phyloP scores from a whole-genome alignment of 129 eudicot genomes.

The Arctium minus region DNA sequence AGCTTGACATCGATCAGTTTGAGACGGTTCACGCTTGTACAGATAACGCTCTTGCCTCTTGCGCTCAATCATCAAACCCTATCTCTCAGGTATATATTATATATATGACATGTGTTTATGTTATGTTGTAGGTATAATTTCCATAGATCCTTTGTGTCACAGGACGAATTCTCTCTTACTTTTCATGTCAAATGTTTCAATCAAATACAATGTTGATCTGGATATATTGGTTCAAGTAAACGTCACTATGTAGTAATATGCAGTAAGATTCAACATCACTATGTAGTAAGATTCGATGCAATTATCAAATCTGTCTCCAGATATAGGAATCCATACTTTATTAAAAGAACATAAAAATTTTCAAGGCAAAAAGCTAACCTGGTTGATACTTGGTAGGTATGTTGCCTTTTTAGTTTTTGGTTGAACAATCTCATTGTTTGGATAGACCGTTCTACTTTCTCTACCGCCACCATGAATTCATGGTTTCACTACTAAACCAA shows the following conservation, averaged over 20 bases:
- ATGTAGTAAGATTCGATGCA: neutral
- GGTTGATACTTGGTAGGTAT: neutral
- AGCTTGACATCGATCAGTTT: slow-evolving; percentile 81
- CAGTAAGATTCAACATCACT: neutral
- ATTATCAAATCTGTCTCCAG: neutral
- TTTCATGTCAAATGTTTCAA: neutral
- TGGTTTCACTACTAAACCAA: too few species aligned
- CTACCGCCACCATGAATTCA: too few species aligned
- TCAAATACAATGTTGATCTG: neutral
- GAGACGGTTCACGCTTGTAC: slow-evolving; percentile 61
- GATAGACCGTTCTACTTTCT: too few species aligned
- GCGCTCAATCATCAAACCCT: slow-evolving; percentile 24
- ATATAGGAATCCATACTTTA: neutral
- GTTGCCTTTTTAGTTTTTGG: neutral
- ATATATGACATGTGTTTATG: neutral
- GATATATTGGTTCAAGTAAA: neutral
- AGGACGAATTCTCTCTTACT: neutral
- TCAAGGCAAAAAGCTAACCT: too few species aligned
- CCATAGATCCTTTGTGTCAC: neutral
- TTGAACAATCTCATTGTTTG: neutral
- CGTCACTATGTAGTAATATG: neutral
- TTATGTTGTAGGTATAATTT: neutral
- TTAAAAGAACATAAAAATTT: neutral
- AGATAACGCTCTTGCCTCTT: slow-evolving; percentile 34
- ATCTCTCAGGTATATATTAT: slow-evolving; percentile 40